These are phyloP conservation scores for Macadamia integrifolia DNA, from an alignment of 164 flowering plant genomes.

Conservation along the genomic window DNA sequence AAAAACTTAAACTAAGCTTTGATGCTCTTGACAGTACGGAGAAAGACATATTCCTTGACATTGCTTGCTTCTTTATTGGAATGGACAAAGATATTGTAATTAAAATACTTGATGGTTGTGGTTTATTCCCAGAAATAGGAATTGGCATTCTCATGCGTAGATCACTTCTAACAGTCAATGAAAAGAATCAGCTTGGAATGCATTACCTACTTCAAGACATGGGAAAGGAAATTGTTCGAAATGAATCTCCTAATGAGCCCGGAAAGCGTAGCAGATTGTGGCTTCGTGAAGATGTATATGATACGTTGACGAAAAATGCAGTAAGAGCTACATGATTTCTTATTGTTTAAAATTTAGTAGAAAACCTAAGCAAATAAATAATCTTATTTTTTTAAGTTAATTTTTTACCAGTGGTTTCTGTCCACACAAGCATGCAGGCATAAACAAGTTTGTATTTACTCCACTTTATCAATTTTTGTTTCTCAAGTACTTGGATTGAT, in stretches of 20 bases:
- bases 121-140: neutral
- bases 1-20: constrained; percentile 6
- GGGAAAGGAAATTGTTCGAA: neutral
- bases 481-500: too few relatives aligned
- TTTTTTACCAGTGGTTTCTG: too few relatives aligned
- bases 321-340: neutral
- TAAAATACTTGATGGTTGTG: constrained; percentile 1
- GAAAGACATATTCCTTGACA: neutral
- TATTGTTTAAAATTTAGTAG: too few relatives aligned
- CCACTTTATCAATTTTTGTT: too few relatives aligned
- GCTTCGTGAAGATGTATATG: constrained; percentile 1
- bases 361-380: too few relatives aligned
- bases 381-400: too few relatives aligned
- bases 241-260: constrained; percentile 1
- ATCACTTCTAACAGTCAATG: neutral
- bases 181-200: neutral
- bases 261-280: constrained; percentile 10
- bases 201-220: constrained; percentile 1
- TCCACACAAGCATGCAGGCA: too few relatives aligned
- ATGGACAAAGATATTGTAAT: constrained; percentile 3
- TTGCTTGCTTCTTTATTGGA: constrained; percentile 1
- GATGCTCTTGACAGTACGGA: constrained; percentile 1
- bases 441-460: too few relatives aligned
- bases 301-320: neutral
- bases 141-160: neutral